A percentile compares a stretch with the other conserved stretches of the same genome.
Evolutionary conservation across 441 rosid species (phyloP).

Genomic region (Breynia disticha): DNA sequence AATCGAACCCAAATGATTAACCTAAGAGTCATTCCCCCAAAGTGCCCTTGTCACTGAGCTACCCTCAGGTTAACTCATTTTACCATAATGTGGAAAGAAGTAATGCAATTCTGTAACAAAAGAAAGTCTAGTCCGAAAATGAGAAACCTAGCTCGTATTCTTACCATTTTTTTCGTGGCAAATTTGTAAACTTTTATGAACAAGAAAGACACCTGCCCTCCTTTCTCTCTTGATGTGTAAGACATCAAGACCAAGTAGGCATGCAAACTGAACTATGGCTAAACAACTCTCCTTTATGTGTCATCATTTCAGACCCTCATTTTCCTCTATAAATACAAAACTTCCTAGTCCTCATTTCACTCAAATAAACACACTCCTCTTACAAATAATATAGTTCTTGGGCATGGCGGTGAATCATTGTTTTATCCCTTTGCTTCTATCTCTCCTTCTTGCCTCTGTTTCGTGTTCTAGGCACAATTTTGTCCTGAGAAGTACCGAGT

Average conservation of each 20-base stretch:
- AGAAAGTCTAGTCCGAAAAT: neutral
- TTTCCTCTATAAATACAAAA: slow-evolving; percentile 25
- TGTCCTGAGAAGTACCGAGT: too few relatives aligned
- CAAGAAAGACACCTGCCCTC: slow-evolving; percentile 28
- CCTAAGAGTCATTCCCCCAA: too few relatives aligned
- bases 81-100: too few relatives aligned
- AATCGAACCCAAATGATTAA: too few relatives aligned
- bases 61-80: too few relatives aligned
- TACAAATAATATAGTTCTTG: neutral
- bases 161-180: neutral
- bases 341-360: neutral
- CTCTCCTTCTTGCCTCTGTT: slow-evolving; percentile 28
- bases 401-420: slow-evolving; percentile 20
- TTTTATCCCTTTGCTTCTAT: slow-evolving; percentile 19
- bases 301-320: slow-evolving; percentile 9
- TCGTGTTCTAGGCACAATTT: slow-evolving; percentile 24
- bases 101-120: too few relatives aligned
- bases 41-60: too few relatives aligned
- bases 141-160: neutral
- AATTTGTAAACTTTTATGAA: neutral
- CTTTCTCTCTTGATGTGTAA: slow-evolving; percentile 31
- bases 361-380: neutral
- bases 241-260: slow-evolving; percentile 21
- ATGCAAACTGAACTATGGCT: slow-evolving; percentile 54
- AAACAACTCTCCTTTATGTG: slow-evolving; percentile 9